Conservation (phyloP, 345 rosid genomes). For the Aethionema arabicum region DNA sequence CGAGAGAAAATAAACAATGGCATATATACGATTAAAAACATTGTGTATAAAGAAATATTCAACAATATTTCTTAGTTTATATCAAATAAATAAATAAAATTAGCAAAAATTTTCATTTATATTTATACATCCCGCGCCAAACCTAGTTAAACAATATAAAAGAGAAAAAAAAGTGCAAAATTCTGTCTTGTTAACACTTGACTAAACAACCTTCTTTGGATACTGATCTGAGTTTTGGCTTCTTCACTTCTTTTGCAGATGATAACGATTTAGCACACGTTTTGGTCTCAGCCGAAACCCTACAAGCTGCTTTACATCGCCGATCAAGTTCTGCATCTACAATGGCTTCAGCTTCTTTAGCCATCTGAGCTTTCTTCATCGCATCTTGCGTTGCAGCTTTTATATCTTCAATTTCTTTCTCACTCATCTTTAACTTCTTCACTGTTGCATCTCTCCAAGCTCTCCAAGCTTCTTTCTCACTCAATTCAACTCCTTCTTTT, state of each 20-base stretch:
- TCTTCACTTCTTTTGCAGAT: slow-evolving; percentile 52
- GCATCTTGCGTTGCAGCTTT: slow-evolving; percentile 65
- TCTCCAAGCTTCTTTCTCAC: slow-evolving; percentile 87
- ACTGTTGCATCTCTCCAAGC: slow-evolving; percentile 84
- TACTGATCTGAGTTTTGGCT: slow-evolving; percentile 44
- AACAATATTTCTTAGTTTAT: too few species aligned
- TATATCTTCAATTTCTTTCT: slow-evolving; percentile 75
- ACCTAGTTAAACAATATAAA: too few species aligned
- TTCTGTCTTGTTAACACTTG: slow-evolving; percentile 53
- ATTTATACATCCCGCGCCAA: too few species aligned
- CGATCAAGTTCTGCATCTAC: slow-evolving; percentile 81
- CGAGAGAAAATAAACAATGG: too few species aligned
- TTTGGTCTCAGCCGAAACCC: slow-evolving; percentile 64
- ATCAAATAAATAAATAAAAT: too few species aligned
- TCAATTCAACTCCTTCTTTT: slow-evolving; percentile 76
- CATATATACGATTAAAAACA: too few species aligned
- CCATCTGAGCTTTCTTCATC: slow-evolving; percentile 82
- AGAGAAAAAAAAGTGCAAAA: slow-evolving; percentile 34
- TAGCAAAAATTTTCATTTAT: too few species aligned
- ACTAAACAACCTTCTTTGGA: slow-evolving; percentile 51
- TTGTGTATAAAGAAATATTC: too few species aligned
- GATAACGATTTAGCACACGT: slow-evolving; percentile 49
- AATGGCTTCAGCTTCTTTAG: slow-evolving; percentile 73
- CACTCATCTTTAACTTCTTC: slow-evolving; percentile 59
- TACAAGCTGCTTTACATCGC: slow-evolving; percentile 75